These are phyloP conservation scores for Penicillium paxilli DNA, from an alignment of 495 filamentous ascomycete genomes.

Conservation along the genomic window DNA sequence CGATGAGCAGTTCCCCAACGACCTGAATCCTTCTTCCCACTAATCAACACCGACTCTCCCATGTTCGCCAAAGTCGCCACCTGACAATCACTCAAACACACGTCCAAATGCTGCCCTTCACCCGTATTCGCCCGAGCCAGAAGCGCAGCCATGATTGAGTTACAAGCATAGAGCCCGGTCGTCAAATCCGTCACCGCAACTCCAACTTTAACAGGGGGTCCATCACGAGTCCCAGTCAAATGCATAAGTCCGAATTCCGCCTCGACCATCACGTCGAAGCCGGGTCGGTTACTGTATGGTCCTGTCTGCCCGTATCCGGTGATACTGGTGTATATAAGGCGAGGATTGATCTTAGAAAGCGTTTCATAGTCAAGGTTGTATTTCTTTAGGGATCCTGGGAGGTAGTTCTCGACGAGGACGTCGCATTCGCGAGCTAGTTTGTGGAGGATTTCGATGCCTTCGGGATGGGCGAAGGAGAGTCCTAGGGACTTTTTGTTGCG, in stretches of 20 bases:
- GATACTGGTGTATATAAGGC: constrained; percentile 62
- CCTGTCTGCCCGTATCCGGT: constrained; percentile 85
- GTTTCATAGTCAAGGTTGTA: constrained; percentile 82
- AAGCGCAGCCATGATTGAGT: constrained; percentile 89
- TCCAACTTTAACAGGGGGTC: constrained; percentile 93
- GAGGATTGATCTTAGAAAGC: constrained; percentile 73
- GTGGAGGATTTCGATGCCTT: constrained; percentile 80
- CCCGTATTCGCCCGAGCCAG: constrained; percentile 64
- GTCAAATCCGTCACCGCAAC: constrained; percentile 94
- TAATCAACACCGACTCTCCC: constrained; percentile 84
- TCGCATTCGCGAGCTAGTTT: constrained; percentile 77
- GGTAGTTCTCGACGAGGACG: constrained; percentile 92
- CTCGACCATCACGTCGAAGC: constrained; percentile 98
- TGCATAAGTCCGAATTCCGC: constrained; percentile 97
- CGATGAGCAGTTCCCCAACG: constrained; percentile 93
- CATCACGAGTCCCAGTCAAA: constrained; percentile 82
- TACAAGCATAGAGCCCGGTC: constrained; percentile 86
- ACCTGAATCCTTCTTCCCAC: constrained; percentile 78
- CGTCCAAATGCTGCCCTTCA: constrained; percentile 87
- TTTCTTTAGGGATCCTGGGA: constrained; percentile 81
- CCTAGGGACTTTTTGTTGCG: constrained; percentile 93
- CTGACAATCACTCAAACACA: constrained; percentile 85
- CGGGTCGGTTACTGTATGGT: constrained; percentile 79
- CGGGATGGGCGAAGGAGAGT: constrained; percentile 78
- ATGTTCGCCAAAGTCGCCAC: constrained; percentile 89